Base-by-base conservation (phyloP, 2,329 filamentous ascomycete species). In the Alternaria gansuensis region DNA sequence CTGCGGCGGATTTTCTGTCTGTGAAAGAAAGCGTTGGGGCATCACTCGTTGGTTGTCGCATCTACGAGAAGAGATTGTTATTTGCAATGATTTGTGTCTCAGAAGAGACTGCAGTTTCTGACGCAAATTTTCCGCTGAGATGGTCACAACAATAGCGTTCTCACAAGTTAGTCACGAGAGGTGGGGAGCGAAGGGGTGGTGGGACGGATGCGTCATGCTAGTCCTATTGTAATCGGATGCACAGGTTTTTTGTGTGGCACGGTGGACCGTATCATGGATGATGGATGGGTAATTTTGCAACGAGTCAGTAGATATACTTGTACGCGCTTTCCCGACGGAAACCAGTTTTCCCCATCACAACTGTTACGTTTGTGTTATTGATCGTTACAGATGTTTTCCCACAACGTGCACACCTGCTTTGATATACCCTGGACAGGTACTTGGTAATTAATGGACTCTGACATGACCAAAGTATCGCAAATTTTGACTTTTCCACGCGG, bases 351-450 rank as follows among this genome's bases (percentile, higher is more conserved):
- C 21, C 21, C 44, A 34, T 34, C 21, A 33, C 44, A 48, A 24
- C 44, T 34, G 44, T 48, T 21, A 48, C 44, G 21, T 48, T 36
- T 33, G n/a, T 33, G 13, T 34, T 36, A 21, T 23, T 48, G 44
- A 48, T 48, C 44, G 31, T n/a, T 31, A 48, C 31, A 36, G 14
- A 36, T 14, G 14, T 48, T 36, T 26, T 21, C 31, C 44, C 44
- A 34, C 14, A 48, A 34, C 21, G 14, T 34, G 14, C 23, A 48
- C 44, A 24, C 21, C 21, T 48, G 31, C 44, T 26, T 36, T 17
- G 31, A 21, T 11, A 14, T 46, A 14, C 21, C 24, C 21, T 24
- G 21, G 21, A n/a, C 44, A 48, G 31, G 14, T 34, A 48, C 44
- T 48, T 23, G 21, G 31, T 48, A 33, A 48, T 48, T 34, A 33